Conservation (phyloP, 2,329 filamentous ascomycete species). For the Dryadomyces quercus-mongolicae region DNA sequence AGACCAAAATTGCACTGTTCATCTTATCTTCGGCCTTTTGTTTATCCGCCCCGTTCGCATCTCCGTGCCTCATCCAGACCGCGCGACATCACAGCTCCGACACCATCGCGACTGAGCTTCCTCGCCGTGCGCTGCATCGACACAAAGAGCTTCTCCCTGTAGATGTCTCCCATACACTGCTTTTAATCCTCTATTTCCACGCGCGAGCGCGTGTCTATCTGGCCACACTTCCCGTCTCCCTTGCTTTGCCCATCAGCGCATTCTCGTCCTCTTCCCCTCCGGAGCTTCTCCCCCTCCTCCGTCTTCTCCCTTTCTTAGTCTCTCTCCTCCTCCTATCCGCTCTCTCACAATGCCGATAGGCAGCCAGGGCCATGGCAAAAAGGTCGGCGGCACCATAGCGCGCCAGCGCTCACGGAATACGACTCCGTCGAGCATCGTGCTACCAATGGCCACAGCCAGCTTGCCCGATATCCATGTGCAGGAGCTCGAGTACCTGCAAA, state of each 20-base stretch:
- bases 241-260: background rate
- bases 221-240: background rate
- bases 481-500: conserved; percentile 55
- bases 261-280: background rate
- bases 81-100: background rate
- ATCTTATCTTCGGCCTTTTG: background rate
- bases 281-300: background rate
- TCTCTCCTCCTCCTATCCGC: no score
- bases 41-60: background rate
- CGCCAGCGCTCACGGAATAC: conserved; percentile 67
- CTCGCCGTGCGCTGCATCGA: background rate
- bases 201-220: background rate
- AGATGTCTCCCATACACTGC: background rate
- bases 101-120: background rate
- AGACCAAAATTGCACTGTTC: background rate
- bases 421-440: conserved; percentile 42
- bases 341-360: conserved; percentile 37
- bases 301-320: background rate
- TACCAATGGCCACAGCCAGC: conserved; percentile 31
- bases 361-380: conserved; percentile 53
- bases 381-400: conserved; percentile 44
- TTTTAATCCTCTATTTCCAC: background rate
- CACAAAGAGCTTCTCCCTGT: background rate
- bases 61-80: background rate
- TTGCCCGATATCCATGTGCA: conserved; percentile 42